Evolutionary conservation across 495 filamentous ascomycete genomes (phyloP).

Genomic region (Lophiostoma macrostomum): DNA sequence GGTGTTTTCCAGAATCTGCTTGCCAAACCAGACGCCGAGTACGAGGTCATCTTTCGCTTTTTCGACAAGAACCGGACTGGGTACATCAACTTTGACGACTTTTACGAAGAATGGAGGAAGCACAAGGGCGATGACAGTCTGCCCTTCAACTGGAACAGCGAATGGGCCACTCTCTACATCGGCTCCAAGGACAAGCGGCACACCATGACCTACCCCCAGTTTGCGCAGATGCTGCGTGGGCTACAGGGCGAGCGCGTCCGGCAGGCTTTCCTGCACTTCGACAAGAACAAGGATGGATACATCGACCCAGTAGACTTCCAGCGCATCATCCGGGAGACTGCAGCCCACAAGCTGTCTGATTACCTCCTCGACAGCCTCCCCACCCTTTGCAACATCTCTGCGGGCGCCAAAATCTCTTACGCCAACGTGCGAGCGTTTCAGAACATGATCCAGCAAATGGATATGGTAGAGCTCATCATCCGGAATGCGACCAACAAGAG

Average conservation of each 20-base stretch:
- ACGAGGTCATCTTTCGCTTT: constrained; percentile 95
- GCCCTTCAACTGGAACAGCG: constrained; percentile 94
- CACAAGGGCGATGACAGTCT: constrained; percentile 79
- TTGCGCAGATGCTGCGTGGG: constrained; percentile 95
- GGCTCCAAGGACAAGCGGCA: constrained; percentile 81
- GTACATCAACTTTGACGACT: constrained; percentile 79
- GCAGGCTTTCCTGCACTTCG: constrained; percentile 89
- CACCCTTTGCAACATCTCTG: constrained; percentile 90
- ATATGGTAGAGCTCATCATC: constrained; percentile 88
- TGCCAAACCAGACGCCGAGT: constrained; percentile 92
- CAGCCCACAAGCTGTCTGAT: constrained; percentile 95
- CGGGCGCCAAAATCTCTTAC: constrained; percentile 91
- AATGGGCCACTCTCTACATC: constrained; percentile 94
- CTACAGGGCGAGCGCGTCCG: constrained; percentile 92
- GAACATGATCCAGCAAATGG: constrained; percentile 96
- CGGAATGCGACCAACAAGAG: constrained; percentile 81
- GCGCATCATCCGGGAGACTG: constrained; percentile 88
- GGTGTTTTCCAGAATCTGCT: constrained; percentile 89
- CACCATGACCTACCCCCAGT: constrained; percentile 91
- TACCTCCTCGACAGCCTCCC: constrained; percentile 91
- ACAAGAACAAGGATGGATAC: constrained; percentile 93
- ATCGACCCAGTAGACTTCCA: constrained; percentile 96
- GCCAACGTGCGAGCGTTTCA: constrained; percentile 96
- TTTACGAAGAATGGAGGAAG: constrained; percentile 72
- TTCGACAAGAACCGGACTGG: constrained; percentile 85